Evolutionary conservation across 495 filamentous ascomycete species (phyloP).

Genomic region (Platismatia glauca): DNA sequence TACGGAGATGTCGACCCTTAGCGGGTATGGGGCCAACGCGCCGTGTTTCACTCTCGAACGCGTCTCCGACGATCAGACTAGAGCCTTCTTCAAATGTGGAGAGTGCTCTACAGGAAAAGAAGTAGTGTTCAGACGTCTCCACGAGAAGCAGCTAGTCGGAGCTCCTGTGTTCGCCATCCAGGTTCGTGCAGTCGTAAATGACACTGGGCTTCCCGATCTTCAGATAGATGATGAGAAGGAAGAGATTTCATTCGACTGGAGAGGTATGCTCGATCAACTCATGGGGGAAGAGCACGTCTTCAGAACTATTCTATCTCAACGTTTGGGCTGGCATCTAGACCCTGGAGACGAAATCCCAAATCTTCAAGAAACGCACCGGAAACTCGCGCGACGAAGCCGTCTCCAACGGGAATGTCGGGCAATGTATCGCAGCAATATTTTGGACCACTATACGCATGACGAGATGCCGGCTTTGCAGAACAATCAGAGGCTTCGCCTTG

Average conservation of each 20-base stretch:
- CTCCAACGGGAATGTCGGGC: not conserved
- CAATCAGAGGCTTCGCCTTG: not conserved
- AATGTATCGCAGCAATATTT: not conserved
- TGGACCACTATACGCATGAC: not conserved
- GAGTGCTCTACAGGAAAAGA: not conserved
- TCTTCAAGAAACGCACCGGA: not conserved
- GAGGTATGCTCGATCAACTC: not conserved
- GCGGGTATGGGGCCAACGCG: not conserved
- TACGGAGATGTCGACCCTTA: not conserved
- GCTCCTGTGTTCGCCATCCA: not conserved
- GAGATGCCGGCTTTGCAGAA: not conserved
- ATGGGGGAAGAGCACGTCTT: constrained; percentile 1
- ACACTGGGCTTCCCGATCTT: not conserved
- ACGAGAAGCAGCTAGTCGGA: constrained; percentile 1
- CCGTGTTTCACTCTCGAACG: not conserved
- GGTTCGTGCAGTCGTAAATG: not conserved
- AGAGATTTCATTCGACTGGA: not conserved
- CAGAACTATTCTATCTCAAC: not conserved
- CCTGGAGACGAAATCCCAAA: not conserved
- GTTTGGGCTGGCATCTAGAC: not conserved
- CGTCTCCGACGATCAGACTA: not conserved
- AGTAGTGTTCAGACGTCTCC: not conserved
- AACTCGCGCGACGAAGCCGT: not conserved
- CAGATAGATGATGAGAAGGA: not conserved
- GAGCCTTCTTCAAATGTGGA: not conserved